Base-by-base conservation (phyloP, 208 protist genomes). In the Trypanosoma theileri region DNA sequence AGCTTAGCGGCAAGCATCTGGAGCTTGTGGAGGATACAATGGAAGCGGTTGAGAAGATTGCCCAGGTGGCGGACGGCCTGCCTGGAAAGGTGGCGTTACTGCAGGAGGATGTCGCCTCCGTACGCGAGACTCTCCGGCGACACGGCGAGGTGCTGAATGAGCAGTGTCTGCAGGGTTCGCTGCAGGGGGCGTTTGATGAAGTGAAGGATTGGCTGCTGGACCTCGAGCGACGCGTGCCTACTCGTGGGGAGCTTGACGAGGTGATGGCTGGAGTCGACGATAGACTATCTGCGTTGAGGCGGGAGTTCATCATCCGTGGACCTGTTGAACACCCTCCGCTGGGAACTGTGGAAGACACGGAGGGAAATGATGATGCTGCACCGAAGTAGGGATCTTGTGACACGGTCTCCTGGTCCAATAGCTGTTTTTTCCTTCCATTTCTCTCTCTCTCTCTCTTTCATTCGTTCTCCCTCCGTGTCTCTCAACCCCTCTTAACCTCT, bases 201-300 rank as follows among this genome's bases (percentile, higher is more conserved):
- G 71, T 95, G 59, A 91, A 89, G 62, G 90, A 93, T 63, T 95
- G 90, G 87, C 72, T 95, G 26, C 74, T 68, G 3, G 90, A 93
- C 48, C 52, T 95, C 4, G 90, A 95, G 52, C 78, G 80, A 65
- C 75, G 84, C 0, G 72, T 79, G 48, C 72, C 88, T 31, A 89
- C 48, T 21, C 70, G 79, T 9, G 82, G 85, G 4, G 85, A 92
- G 52, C 69, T 95, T 56, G 64, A 82, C 44, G 73, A 91, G 46
- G 59, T 75, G 51, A 66, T 85, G 19, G 66, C 75, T n/a, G 56
- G 59, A 0, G 46, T 95, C 44, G 73, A 84, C 24, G 63, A 71
- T 17, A 77, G 87, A 52, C 48, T 94, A 3, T 51, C 53, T 12
- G 63, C 70, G 40, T 53, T 89, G 16, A 71, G 70, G 17, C 71